Evolutionary conservation across 2,329 filamentous ascomycete genomes (phyloP).

Genomic region (Aspergillus oerlinghausenensis): DNA sequence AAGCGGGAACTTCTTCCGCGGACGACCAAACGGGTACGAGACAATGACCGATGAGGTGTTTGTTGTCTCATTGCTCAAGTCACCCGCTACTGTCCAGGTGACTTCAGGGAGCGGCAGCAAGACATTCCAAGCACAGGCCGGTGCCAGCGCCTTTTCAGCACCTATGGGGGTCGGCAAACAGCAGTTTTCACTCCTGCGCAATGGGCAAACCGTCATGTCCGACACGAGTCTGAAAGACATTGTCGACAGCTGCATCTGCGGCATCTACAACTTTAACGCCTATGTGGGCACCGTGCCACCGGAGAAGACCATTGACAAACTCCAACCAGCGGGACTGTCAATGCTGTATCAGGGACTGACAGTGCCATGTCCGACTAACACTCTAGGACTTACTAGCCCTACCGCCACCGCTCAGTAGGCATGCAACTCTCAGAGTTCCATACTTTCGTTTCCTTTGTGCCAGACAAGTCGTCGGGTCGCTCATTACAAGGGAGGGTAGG

Average conservation of each 20-base stretch:
- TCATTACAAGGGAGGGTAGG: neutral
- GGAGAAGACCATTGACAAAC: slow-evolving; percentile 28
- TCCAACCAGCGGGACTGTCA: slow-evolving; percentile 31
- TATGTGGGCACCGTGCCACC: slow-evolving; percentile 50
- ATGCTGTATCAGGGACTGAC: slow-evolving; percentile 26
- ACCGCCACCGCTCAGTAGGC: slow-evolving; percentile 1
- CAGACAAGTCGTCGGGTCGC: neutral
- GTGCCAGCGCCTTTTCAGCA: slow-evolving; percentile 42
- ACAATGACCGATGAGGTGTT: slow-evolving; percentile 49
- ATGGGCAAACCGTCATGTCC: slow-evolving; percentile 39
- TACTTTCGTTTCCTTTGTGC: neutral
- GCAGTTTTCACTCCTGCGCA: slow-evolving; percentile 44
- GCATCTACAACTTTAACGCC: slow-evolving; percentile 55
- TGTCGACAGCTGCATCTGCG: slow-evolving; percentile 43
- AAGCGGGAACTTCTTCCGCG: slow-evolving; percentile 51
- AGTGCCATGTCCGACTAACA: slow-evolving; percentile 26
- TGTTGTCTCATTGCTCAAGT: slow-evolving; percentile 48
- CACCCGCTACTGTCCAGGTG: slow-evolving; percentile 42
- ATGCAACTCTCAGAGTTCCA: neutral
- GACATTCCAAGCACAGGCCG: slow-evolving; percentile 45
- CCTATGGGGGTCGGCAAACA: slow-evolving; percentile 48
- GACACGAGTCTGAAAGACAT: slow-evolving; percentile 50
- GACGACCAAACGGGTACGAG: slow-evolving; percentile 49
- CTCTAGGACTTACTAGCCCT: slow-evolving; percentile 12
- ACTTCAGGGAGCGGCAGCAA: slow-evolving; percentile 43